Conservation (phyloP, 176 grass and related monocot genomes). For the Raddia distichophylla region DNA sequence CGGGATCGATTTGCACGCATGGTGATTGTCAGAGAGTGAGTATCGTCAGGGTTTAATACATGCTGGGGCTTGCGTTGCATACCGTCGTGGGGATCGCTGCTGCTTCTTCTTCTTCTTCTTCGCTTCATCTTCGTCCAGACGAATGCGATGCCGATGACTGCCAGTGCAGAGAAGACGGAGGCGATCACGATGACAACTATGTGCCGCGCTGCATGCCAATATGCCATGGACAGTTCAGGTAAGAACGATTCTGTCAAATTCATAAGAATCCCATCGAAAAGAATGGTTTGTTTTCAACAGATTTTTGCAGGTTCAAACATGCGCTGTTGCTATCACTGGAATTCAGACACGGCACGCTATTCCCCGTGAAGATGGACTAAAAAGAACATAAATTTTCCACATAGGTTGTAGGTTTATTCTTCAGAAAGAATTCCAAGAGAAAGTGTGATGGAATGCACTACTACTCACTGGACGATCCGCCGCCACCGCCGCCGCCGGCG, state of each 20-base stretch:
- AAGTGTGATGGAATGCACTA: neutral
- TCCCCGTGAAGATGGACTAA: neutral
- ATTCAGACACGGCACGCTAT: constrained; percentile 37
- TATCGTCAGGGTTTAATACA: too few relatives aligned
- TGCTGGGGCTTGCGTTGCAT: neutral
- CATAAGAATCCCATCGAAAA: neutral
- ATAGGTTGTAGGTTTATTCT: too few relatives aligned
- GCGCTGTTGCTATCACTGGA: constrained; percentile 23
- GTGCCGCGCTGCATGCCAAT: constrained; percentile 57
- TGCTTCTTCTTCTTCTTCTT: neutral
- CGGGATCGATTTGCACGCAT: too few relatives aligned
- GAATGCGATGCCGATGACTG: constrained; percentile 48
- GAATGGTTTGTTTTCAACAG: neutral
- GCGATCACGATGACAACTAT: constrained; percentile 46
- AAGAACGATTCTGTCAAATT: constrained; percentile 2
- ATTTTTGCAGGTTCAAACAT: neutral
- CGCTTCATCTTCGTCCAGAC: constrained; percentile 51
- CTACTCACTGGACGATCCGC: constrained; percentile 47
- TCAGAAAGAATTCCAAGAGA: neutral
- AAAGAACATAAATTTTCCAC: neutral
- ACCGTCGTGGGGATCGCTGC: constrained; percentile 47
- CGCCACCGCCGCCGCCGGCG: neutral
- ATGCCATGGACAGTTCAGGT: constrained; percentile 39
- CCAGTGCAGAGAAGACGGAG: constrained; percentile 35
- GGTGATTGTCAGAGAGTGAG: too few relatives aligned